phyloP scores from a whole-genome alignment of 2,329 filamentous ascomycete genomes.

The Calonectria leucothoes region DNA sequence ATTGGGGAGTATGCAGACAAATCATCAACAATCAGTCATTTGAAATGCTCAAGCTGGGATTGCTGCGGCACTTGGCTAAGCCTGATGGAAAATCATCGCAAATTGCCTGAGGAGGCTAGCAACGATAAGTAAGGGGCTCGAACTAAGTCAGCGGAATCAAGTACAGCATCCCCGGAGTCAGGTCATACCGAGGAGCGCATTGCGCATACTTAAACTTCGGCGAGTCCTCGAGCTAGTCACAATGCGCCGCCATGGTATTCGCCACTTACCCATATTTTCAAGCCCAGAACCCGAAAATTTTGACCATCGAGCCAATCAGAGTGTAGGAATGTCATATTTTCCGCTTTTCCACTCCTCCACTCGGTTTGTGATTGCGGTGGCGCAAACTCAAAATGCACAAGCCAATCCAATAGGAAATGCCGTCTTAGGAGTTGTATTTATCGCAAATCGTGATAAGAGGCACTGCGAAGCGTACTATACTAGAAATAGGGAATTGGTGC shows the following conservation, averaged over 20 bases:
- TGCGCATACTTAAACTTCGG: not conserved
- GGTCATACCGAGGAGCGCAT: not conserved
- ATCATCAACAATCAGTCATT: not conserved
- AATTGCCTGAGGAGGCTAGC: not conserved
- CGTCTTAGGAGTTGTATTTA: not conserved
- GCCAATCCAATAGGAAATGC: too few relatives aligned
- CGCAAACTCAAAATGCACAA: not conserved
- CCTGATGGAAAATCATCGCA: not conserved
- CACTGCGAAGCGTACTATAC: not conserved
- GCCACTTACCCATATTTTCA: not conserved
- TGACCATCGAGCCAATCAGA: not conserved
- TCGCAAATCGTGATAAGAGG: not conserved
- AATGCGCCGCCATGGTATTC: not conserved
- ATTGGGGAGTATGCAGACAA: not conserved
- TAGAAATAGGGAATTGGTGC: not conserved
- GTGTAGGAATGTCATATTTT: not conserved
- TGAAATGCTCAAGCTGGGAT: too few relatives aligned
- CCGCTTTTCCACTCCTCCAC: not conserved
- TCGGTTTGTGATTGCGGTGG: not conserved
- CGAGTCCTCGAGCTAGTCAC: not conserved
- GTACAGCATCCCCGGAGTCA: not conserved
- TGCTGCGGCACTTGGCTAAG: not conserved
- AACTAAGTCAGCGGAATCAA: not conserved
- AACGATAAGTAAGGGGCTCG: not conserved
- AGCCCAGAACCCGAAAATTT: not conserved